Evolutionary conservation across 495 filamentous ascomycete genomes (phyloP), one percentile per base, ranked within the genome.

Genomic region (Annulohypoxylon stygium): DNA sequence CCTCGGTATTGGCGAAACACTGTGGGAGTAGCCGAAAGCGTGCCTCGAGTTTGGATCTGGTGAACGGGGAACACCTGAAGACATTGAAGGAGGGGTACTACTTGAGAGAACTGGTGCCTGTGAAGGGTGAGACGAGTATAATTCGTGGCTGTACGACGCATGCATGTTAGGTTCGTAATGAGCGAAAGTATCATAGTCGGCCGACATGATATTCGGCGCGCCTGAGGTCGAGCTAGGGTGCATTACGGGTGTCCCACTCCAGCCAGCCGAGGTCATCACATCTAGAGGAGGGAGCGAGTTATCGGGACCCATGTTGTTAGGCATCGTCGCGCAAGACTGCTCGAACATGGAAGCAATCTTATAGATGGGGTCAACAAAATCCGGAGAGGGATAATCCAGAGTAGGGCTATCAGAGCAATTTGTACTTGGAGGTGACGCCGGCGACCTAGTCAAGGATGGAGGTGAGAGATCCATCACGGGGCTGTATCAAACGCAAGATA

Each of bases 161-260:
- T 81, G 74, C 69, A 82, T 77, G 61, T 70, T 61, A 30, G 75
- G 70, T 41, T 82, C 80, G 71, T 85, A 86, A 59, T 79, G 80
- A 50, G 81, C 81, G 69, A 87, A 89, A 23, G 84, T 74, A 65
- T 86, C 85, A 75, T 88, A 89, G 33, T 86, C 87, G 50, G 81
- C 78, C 25, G 84, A 81, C 55, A 88, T 79, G 55, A 88, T 83
- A 65, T 82, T 84, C 61, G 85, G 83, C 75, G 78, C 75, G 48
- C 79, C 73, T 33, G 81, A 79, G 0, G 82, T 79, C 48, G 83
- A 81, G 59, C 75, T 76, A 26, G 81, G 76, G 43, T 83, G 79
- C 47, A 83, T 77, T 20, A 82, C 75, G 9, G 74, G 33, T 33
- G 80, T 61, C 65, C 66, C 80, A 71, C 69, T 79, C 83, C 83